These are phyloP conservation scores for Acer yangbiense DNA, from an alignment of 345 rosid species.

Conservation along the genomic window DNA sequence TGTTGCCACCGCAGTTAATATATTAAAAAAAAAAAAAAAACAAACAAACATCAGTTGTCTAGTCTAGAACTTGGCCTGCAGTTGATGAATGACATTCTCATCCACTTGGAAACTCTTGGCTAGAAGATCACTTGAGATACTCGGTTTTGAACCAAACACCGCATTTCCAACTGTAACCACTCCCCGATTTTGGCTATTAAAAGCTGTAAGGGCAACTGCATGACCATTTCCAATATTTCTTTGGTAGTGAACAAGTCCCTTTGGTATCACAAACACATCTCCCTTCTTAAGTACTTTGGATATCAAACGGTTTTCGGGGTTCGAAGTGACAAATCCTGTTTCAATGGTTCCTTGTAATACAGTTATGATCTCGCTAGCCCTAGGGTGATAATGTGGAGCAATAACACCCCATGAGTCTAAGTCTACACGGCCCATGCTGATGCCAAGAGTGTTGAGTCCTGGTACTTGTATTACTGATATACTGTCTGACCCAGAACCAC, in stretches of 20 bases:
- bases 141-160: constrained; percentile 8
- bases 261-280: constrained; percentile 10
- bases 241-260: constrained; percentile 15
- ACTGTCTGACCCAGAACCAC: constrained; percentile 13
- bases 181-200: constrained; percentile 18
- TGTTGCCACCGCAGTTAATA: too few relatives aligned
- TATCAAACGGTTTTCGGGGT: constrained; percentile 14
- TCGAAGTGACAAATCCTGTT: constrained; percentile 21
- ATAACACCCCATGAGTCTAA: constrained; percentile 17
- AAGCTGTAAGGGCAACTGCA: constrained; percentile 1
- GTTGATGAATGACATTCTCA: neutral
- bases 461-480: constrained; percentile 15
- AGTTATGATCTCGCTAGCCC: constrained; percentile 19
- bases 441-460: constrained; percentile 26
- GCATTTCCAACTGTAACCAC: constrained; percentile 9
- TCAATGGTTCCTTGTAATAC: constrained; percentile 18
- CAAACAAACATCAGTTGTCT: too few relatives aligned
- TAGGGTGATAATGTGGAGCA: constrained; percentile 25
- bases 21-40: too few relatives aligned
- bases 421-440: constrained; percentile 23
- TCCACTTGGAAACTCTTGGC: constrained; percentile 21
- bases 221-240: constrained; percentile 1
- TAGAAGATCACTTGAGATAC: neutral
- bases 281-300: constrained; percentile 13
- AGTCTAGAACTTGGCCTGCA: neutral